Conservation (phyloP, 2,329 filamentous ascomycete species). For the Exophiala xenobiotica region DNA sequence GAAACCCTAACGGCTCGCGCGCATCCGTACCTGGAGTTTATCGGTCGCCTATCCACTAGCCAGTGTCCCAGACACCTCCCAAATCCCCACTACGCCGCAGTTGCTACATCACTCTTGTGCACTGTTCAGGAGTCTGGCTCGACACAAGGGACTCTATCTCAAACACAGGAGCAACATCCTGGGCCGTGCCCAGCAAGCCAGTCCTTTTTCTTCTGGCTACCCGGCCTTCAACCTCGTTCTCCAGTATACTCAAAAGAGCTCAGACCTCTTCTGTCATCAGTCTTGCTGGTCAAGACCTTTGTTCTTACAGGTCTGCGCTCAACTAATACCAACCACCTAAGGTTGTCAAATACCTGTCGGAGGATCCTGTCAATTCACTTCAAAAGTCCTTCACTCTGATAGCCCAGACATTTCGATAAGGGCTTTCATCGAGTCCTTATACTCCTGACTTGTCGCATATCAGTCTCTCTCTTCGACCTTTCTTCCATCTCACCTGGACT, state of each 20-base stretch:
- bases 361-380: slow-evolving; percentile 23
- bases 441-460: slow-evolving; percentile 20
- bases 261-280: slow-evolving; percentile 10
- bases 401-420: slow-evolving; percentile 5
- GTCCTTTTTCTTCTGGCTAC: slow-evolving; percentile 1
- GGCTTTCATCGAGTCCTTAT: slow-evolving; percentile 13
- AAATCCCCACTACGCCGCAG: slow-evolving; percentile 18
- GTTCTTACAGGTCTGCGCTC: slow-evolving; percentile 10
- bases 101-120: slow-evolving; percentile 25
- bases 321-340: slow-evolving; percentile 22
- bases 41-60: slow-evolving; percentile 28
- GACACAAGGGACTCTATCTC: slow-evolving; percentile 24
- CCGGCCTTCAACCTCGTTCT: slow-evolving; percentile 4
- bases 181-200: slow-evolving; percentile 20
- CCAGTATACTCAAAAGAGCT: slow-evolving; percentile 20
- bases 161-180: slow-evolving; percentile 28
- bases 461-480: slow-evolving; percentile 10
- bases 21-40: slow-evolving; percentile 22
- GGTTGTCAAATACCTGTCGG: slow-evolving; percentile 22
- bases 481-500: background rate
- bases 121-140: slow-evolving; percentile 24
- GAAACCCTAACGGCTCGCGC: slow-evolving; percentile 20
- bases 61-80: slow-evolving; percentile 5
- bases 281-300: slow-evolving; percentile 27
- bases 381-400: slow-evolving; percentile 11